Evolutionary conservation across 352 stramenopile genomes (phyloP), one percentile per base, ranked within the genome.

Genomic region (Pythium angustatum): DNA sequence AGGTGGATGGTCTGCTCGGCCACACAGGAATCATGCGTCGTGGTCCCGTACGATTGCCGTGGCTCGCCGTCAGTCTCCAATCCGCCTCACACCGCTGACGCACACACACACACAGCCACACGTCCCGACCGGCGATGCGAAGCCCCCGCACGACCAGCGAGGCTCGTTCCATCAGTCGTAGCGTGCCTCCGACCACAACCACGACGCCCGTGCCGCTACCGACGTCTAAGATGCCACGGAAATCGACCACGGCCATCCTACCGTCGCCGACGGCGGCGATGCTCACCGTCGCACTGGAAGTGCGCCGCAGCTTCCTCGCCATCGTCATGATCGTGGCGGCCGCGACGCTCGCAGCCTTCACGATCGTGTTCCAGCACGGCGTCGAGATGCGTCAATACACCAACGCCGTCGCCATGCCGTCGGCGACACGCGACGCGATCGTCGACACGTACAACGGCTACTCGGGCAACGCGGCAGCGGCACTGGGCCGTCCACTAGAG

Each of bases 401-500:
- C n/a, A 6, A 43, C 3, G 28, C 17, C 49, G 30, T 6, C 5
- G 28, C 1, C 19, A 43, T 30, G 28, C 5, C 49, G 5, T 19
- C 28, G 19, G n/a, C 15, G n/a, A 9, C 41, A 0, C 49, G 31
- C 28, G 49, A 56, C n/a, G n/a, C 2, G 15, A 2, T 59, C 3
- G 22, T 59, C 15, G 53, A 60, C 34, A 44, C 26, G 15, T 60
- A 34, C 21, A 60, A 60, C 40, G 40, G 31, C 21, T 60, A 60
- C 40, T 60, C 53, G 26, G 53, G 53, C 12, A 60, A 38, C n/a
- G 22, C 50, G 8, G 36, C 53, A 5, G 38, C 53, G 1, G 36
- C 27, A 15, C 11, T 60, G 2, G 40, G 36, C 17, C 53, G 53
- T 5, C 30, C 53, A 11, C 53, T 60, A 1, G 53, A 60, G 19